Evolutionary conservation across 2,329 filamentous ascomycete genomes (phyloP).

Genomic region (Cercospora zeina): DNA sequence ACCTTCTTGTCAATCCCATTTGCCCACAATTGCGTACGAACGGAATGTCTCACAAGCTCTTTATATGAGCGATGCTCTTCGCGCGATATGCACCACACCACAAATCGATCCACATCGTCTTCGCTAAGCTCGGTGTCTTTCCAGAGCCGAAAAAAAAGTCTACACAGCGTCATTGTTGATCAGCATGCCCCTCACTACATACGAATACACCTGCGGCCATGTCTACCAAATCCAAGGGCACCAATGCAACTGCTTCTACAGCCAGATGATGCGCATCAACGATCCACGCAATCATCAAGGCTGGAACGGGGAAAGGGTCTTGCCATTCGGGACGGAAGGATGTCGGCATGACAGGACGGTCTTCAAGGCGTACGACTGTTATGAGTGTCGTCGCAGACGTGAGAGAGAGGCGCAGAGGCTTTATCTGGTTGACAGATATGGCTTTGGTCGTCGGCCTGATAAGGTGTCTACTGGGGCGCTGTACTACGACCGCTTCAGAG

Average conservation of each 20-base stretch:
- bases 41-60: background rate
- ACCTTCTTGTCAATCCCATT: background rate
- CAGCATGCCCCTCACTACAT: conserved; percentile 31
- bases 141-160: background rate
- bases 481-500: conserved; percentile 19
- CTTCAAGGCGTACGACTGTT: conserved; percentile 17
- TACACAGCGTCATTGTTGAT: background rate
- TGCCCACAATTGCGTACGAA: background rate
- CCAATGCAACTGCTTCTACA: conserved; percentile 31
- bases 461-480: background rate
- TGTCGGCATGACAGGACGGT: conserved; percentile 26
- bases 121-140: background rate
- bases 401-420: conserved; percentile 17
- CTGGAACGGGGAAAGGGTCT: conserved; percentile 9
- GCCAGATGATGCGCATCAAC: conserved; percentile 30
- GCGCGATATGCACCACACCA: background rate
- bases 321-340: conserved; percentile 27
- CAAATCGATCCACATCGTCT: background rate
- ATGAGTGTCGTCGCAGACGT: conserved; percentile 17
- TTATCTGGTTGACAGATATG: conserved; percentile 15
- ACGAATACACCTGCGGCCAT: conserved; percentile 33
- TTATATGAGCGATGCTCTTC: background rate
- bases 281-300: conserved; percentile 15
- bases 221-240: conserved; percentile 29
- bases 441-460: conserved; percentile 4